phyloP scores from a whole-genome alignment of 2,329 filamentous ascomycete genomes.

The Pseudogymnoascus verrucosus region DNA sequence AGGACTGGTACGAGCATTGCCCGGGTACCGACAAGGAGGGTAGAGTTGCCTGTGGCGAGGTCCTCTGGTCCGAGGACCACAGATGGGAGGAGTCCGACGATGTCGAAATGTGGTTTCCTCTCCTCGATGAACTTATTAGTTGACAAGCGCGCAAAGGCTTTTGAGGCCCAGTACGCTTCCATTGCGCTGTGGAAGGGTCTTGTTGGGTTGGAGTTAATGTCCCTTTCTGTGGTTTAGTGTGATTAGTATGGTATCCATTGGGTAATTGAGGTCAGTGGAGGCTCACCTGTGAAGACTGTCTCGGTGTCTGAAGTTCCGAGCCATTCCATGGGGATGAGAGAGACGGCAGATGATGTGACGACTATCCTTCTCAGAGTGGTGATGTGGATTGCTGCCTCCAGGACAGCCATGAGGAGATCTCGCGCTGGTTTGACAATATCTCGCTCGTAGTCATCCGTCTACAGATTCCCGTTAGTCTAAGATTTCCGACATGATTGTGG shows the following conservation, averaged over 20 bases:
- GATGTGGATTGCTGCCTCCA: background rate
- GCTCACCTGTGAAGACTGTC: background rate
- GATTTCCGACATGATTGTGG: background rate
- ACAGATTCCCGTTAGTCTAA: background rate
- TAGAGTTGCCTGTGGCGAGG: background rate
- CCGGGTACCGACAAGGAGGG: background rate
- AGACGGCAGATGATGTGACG: conserved; percentile 1
- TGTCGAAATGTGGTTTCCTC: background rate
- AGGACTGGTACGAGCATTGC: background rate
- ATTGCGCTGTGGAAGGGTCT: conserved; percentile 7
- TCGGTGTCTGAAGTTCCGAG: background rate
- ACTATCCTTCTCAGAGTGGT: background rate
- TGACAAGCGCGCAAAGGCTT: conserved; percentile 18
- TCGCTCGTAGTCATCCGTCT: background rate
- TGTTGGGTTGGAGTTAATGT: background rate
- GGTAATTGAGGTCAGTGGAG: background rate
- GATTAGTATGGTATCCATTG: background rate
- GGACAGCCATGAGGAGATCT: background rate
- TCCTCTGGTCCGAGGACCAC: conserved; percentile 8
- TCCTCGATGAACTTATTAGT: conserved; percentile 15
- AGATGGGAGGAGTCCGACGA: conserved; percentile 1
- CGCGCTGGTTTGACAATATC: background rate
- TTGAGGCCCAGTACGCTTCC: conserved; percentile 23
- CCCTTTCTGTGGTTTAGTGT: background rate
- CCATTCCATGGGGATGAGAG: conserved; percentile 4